Conservation (phyloP, 192 early-diverging fungal species). For the Coemansia sp. region DNA sequence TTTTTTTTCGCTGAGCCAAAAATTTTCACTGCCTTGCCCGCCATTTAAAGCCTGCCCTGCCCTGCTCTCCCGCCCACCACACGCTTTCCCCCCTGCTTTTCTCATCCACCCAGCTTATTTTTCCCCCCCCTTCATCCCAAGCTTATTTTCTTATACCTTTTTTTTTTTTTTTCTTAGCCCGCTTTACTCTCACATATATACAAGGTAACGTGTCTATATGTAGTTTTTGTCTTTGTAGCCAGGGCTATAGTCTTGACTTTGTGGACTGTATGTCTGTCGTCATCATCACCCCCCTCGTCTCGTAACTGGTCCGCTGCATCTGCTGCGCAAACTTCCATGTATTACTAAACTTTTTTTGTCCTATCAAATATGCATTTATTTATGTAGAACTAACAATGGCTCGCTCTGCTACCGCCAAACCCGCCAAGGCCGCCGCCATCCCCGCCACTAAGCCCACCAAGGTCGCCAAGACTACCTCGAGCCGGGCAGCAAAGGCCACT, state of each 20-base stretch:
- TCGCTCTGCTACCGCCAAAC: slow-evolving; percentile 23
- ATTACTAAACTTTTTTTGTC: not conserved
- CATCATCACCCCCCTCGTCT: not conserved
- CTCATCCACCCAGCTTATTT: slow-evolving; percentile 2
- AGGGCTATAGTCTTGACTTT: not conserved
- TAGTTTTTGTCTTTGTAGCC: not conserved
- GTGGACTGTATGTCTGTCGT: slow-evolving; percentile 1
- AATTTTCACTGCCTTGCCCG: slow-evolving; percentile 18
- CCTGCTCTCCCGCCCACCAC: slow-evolving; percentile 26
- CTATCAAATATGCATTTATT: not conserved
- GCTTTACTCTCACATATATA: slow-evolving; percentile 3
- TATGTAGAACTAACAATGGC: slow-evolving; percentile 33
- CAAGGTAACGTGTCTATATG: slow-evolving; percentile 20
- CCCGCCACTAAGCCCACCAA: slow-evolving; percentile 15
- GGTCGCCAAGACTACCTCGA: slow-evolving; percentile 11
- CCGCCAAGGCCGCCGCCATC: slow-evolving; percentile 22
- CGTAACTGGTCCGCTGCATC: slow-evolving; percentile 2
- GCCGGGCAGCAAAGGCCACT: slow-evolving; percentile 14
- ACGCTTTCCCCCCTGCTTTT: slow-evolving; percentile 22
- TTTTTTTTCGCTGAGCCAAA: slow-evolving; percentile 24
- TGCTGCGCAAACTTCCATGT: slow-evolving; percentile 6
- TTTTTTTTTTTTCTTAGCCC: slow-evolving; percentile 15
- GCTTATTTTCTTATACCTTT: slow-evolving; percentile 13
- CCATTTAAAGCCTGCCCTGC: slow-evolving; percentile 32
- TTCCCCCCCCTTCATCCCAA: not conserved